Evolutionary conservation across 2,329 filamentous ascomycete genomes (phyloP).

Genomic region (Fusarium buxicola): DNA sequence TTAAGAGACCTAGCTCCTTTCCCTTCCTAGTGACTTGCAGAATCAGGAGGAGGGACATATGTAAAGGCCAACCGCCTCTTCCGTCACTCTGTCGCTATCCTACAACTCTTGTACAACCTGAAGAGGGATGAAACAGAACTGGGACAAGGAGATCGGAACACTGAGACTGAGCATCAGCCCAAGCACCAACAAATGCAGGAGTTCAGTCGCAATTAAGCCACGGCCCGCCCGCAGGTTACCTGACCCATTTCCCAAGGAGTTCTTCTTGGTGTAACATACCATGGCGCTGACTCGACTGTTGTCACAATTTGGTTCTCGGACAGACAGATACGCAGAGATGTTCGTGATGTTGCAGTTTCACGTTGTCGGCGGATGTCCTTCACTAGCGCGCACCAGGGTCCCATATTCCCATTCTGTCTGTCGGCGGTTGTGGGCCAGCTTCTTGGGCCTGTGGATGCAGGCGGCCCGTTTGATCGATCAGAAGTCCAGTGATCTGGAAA

Average conservation of each 20-base stretch:
- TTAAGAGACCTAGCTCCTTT: not conserved
- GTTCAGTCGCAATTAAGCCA: slow-evolving; percentile 16
- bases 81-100: not conserved
- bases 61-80: not conserved
- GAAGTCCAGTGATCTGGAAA: slow-evolving; percentile 28
- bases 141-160: slow-evolving; percentile 1
- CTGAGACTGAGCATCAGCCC: not conserved
- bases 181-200: slow-evolving; percentile 5
- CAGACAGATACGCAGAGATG: slow-evolving; percentile 5
- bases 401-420: slow-evolving; percentile 19
- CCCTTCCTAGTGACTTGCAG: not conserved
- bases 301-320: not conserved
- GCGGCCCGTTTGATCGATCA: slow-evolving; percentile 35
- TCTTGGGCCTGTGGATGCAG: slow-evolving; percentile 26
- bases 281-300: not conserved
- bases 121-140: slow-evolving; percentile 20
- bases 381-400: slow-evolving; percentile 19
- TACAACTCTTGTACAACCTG: not conserved
- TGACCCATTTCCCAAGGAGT: not conserved
- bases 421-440: slow-evolving; percentile 21
- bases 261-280: not conserved
- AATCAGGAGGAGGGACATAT: not conserved
- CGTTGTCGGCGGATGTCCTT: slow-evolving; percentile 8
- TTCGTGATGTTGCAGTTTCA: slow-evolving; percentile 10
- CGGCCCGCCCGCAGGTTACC: slow-evolving; percentile 1